Evolutionary conservation across 345 rosid genomes (phyloP), one percentile per base, ranked within the genome.

Genomic region (Brassica carinata): DNA sequence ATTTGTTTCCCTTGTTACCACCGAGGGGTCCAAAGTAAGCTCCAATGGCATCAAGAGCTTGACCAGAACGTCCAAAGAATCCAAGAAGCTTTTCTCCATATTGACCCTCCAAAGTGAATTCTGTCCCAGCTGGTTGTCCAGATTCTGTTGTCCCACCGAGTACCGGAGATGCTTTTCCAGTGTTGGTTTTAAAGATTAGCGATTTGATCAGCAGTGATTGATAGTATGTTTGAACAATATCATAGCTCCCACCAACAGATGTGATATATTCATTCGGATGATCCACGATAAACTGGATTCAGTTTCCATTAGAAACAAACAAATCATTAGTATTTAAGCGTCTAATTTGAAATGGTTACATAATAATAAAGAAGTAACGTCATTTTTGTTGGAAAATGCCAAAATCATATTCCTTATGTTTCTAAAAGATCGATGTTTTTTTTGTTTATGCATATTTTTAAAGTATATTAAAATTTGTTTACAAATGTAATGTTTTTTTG

Each of bases 241-340:
- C 36, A 33, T 75, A 69, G 73, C 63, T 67, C 71, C 83, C 83
- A 45, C 75, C 66, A 69, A 81, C 67, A 4, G 72, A 23, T 74
- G 59, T 75, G 51, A 81, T 75, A 29, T 74, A 75, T 40, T 81
- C 83, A 45, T 40, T 66, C 3, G 83, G 83, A 75, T 81, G 75
- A 48, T 80, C 79, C 62, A 79, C 53, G 10, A 48, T 6, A 57
- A 79, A 79, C 82, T 79, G 77, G 1, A 77, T 36, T 69, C 10
- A 59, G 43, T 58, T 36, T 59, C 15, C 67, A 57, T 68, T 31
- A 59, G 29, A 68, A 58, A 55, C 61, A 77, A 69, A 9, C 45
- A 40, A 40, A 8, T 40, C 45, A 40, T 40, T 40, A 38, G 45
- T 38, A 40, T 40, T 40, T 40, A 40, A 40, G 45, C 45, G 45